Base-by-base conservation (phyloP, 805 yeast species). In the Hanseniaspora pseudoguilliermondii region DNA sequence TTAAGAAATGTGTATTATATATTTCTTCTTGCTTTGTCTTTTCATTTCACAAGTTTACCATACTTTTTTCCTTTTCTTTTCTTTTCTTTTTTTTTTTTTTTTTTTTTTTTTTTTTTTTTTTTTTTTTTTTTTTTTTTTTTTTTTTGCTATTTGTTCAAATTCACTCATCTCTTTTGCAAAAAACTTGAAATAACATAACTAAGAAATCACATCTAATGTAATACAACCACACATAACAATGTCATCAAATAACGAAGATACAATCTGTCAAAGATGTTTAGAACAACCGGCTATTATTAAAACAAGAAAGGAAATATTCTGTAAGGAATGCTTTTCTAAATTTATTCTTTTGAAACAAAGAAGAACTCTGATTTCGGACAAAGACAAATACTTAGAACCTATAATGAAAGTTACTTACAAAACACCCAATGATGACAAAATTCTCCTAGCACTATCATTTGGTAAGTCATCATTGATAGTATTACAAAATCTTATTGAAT, bases 291-390 rank as follows among this genome's bases (percentile, higher is more conserved):
- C 64, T 15, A 58, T 58, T 16, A 62, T 65, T 1, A 47, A 58
- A 13, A 62, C 70, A 8, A 61, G 72, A 50, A 69, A 67, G 55
- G 71, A 68, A 52, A 42, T 56, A 2, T 69, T 69, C 49, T 68
- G 71, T 55, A 52, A 59, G 32, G 61, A 49, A 2, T 90, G 97
- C 67, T 91, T 87, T 62, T 64, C 77, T 21, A 75, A 81, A 58
- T 90, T 87, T 65, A 73, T 90, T 39, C 75, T 83, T 57, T 82
- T 86, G 25, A 90, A 90, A 66, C 89, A 86, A 67, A 74, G 95
- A 59, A 85, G 84, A 63, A 84, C 77, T 63, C 81, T 91, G 88
- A 74, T 71, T 65, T 60, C 64, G 7, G 78, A 76, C 60, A 89
- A 85, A 15, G 78, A 75, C 55, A 89, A 54, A 21, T 39, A 46